Conservation (phyloP, 2,329 filamentous ascomycete genomes). For the Emergomyces pasteurianus region DNA sequence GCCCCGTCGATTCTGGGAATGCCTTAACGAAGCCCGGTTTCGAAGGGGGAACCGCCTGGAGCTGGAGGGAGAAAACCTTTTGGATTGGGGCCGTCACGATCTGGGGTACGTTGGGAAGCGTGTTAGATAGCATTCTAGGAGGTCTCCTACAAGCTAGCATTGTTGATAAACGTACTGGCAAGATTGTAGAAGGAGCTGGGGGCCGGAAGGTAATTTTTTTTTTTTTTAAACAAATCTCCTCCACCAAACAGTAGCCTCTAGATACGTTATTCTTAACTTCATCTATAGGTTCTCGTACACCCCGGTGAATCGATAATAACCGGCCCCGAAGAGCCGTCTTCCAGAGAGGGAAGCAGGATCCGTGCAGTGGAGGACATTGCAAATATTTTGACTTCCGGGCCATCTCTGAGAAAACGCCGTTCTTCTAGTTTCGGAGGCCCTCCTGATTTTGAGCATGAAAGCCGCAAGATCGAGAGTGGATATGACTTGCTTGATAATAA, state of each 20-base stretch:
- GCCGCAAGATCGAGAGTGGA: slow-evolving; percentile 54
- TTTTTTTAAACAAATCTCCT: too few relatives aligned
- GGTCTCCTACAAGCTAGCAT: slow-evolving; percentile 78
- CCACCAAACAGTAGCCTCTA: background rate
- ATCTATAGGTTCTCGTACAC: slow-evolving; percentile 25
- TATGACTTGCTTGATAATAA: slow-evolving; percentile 82
- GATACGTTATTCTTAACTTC: background rate
- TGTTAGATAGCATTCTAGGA: slow-evolving; percentile 80
- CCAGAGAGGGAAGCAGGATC: slow-evolving; percentile 15
- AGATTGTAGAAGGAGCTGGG: slow-evolving; percentile 77
- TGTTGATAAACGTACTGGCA: slow-evolving; percentile 68
- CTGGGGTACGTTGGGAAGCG: slow-evolving; percentile 66
- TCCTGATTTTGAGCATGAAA: slow-evolving; percentile 37
- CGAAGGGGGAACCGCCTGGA: slow-evolving; percentile 29
- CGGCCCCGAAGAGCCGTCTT: slow-evolving; percentile 9
- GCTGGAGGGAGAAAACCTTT: slow-evolving; percentile 42
- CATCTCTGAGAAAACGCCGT: slow-evolving; percentile 6
- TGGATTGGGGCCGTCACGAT: slow-evolving; percentile 47
- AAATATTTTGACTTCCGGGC: slow-evolving; percentile 17
- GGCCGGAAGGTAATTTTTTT: slow-evolving; percentile 44
- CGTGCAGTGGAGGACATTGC: slow-evolving; percentile 18
- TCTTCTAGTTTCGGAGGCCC: background rate
- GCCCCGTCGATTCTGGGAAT: slow-evolving; percentile 22
- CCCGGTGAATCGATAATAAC: slow-evolving; percentile 19
- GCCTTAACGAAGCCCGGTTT: slow-evolving; percentile 15